A percentile compares a stretch with the other conserved stretches of the same genome.
These are phyloP conservation scores for Penicillium hordei DNA, from an alignment of 2,329 filamentous ascomycete species.

Conservation along the genomic window DNA sequence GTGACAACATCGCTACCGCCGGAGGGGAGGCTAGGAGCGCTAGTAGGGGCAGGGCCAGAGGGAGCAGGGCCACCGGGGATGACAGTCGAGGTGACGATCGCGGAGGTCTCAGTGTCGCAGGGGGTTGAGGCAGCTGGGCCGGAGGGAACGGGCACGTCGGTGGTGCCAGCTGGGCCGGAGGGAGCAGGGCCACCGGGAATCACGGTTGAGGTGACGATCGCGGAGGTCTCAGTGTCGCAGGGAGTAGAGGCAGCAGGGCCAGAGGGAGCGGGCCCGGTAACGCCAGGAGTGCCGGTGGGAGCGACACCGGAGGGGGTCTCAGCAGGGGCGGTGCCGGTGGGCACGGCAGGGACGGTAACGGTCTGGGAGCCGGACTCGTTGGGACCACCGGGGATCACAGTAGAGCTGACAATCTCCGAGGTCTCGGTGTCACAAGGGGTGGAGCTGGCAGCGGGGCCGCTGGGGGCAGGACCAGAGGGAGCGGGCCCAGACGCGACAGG, in stretches of 20 bases:
- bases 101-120: slow-evolving; percentile 19
- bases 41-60: slow-evolving; percentile 15
- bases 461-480: slow-evolving; percentile 8
- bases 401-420: slow-evolving; percentile 9
- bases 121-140: slow-evolving; percentile 19
- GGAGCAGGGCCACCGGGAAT: slow-evolving; percentile 11
- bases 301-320: slow-evolving; percentile 9
- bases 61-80: slow-evolving; percentile 11
- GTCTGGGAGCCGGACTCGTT: not conserved
- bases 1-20: slow-evolving; percentile 2
- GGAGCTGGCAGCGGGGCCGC: slow-evolving; percentile 2
- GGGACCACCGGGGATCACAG: slow-evolving; percentile 4
- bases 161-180: slow-evolving; percentile 7
- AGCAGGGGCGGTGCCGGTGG: slow-evolving; percentile 10
- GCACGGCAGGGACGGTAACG: slow-evolving; percentile 8
- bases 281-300: slow-evolving; percentile 5
- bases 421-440: slow-evolving; percentile 10
- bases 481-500: not conserved
- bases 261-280: slow-evolving; percentile 15
- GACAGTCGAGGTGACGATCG: slow-evolving; percentile 13
- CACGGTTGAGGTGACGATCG: slow-evolving; percentile 13
- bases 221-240: slow-evolving; percentile 19
- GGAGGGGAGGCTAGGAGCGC: slow-evolving; percentile 14
- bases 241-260: slow-evolving; percentile 21
- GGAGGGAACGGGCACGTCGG: not conserved